Evolutionary conservation across 345 rosid genomes (phyloP), one percentile per base, ranked within the genome.

Genomic region (Erysimum cheiranthoides): DNA sequence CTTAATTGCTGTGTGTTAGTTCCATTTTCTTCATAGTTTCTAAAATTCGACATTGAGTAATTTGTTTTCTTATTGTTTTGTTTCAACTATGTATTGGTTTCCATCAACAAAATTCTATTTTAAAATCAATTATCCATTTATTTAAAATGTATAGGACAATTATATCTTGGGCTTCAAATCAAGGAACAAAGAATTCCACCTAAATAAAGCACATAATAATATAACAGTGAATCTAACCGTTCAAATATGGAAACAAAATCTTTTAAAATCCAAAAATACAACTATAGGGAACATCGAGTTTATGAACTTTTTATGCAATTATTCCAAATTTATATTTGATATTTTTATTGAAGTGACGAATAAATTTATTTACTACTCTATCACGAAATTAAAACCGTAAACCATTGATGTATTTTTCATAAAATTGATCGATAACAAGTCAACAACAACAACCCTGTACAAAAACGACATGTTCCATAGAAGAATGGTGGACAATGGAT

Each of bases 71-170:
- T n/a, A n/a, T n/a, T n/a, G n/a, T n/a, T n/a, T n/a, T n/a, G n/a
- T n/a, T 30, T 40, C 25, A 63, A 52, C 62, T 28, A 72, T 59
- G 49, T 60, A 12, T 30, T 52, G 12, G 36, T 42, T 52, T 32
- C 62, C 47, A 31, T 54, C 56, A 56, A 56, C 40, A 16, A 43
- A 64, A 10, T 54, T 73, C 18, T 54, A 12, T 60, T 71, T 50
- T n/a, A n/a, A n/a, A 49, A 35, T 47, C 18, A 21, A 0, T 60
- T 47, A 18, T 70, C n/a, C n/a, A n/a, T 9, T 32, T 43, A 21
- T 13, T 5, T 5, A 6, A 40, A 42, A 1, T 21, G 38, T 40
- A 28, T 38, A 68, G 16, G 51, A 53, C 13, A n/a, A 21, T 56
- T 56, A 69, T 68, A 42, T 27, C 4, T 68, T 28, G 36, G 51